These are phyloP conservation scores for Fusarium domesticum DNA, from an alignment of 2,329 filamentous ascomycete genomes.

Conservation along the genomic window DNA sequence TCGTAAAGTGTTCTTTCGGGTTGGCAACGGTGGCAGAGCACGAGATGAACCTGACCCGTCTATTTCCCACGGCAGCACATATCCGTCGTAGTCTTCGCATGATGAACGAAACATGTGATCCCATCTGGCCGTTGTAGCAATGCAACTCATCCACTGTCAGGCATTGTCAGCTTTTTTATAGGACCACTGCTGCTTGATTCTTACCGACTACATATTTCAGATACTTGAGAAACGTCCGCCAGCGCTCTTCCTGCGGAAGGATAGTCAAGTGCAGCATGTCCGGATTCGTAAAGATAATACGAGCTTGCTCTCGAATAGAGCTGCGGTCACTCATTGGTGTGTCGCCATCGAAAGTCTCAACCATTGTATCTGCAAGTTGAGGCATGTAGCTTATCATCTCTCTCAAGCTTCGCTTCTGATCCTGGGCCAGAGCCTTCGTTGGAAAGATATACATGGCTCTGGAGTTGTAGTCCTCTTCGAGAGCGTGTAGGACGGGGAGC, in stretches of 20 bases:
- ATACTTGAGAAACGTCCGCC: constrained; percentile 85
- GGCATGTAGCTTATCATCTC: constrained; percentile 81
- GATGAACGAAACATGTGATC: constrained; percentile 89
- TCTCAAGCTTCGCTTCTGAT: constrained; percentile 84
- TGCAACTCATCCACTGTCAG: constrained; percentile 75
- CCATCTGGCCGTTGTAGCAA: constrained; percentile 93
- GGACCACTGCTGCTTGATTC: not conserved
- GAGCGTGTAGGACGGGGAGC: constrained; percentile 80
- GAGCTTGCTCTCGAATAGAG: constrained; percentile 77
- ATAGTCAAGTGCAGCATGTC: constrained; percentile 98
- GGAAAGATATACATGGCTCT: constrained; percentile 98
- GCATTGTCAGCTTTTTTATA: constrained; percentile 3
- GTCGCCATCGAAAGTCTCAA: constrained; percentile 95
- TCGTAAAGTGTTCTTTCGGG: constrained; percentile 84
- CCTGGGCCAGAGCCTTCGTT: constrained; percentile 93
- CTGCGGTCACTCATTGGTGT: constrained; percentile 79
- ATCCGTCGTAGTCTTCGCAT: constrained; percentile 86
- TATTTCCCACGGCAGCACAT: constrained; percentile 87
- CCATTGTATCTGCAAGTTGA: constrained; percentile 68
- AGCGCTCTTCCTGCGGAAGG: constrained; percentile 83
- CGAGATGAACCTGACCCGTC: constrained; percentile 82
- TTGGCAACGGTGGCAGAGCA: constrained; percentile 97
- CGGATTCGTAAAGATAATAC: constrained; percentile 95
- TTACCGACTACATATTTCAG: constrained; percentile 78
- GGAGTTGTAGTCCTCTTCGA: constrained; percentile 73